phyloP scores from a whole-genome alignment of 805 yeast species.

The Maudiozyma pseudohumilis region DNA sequence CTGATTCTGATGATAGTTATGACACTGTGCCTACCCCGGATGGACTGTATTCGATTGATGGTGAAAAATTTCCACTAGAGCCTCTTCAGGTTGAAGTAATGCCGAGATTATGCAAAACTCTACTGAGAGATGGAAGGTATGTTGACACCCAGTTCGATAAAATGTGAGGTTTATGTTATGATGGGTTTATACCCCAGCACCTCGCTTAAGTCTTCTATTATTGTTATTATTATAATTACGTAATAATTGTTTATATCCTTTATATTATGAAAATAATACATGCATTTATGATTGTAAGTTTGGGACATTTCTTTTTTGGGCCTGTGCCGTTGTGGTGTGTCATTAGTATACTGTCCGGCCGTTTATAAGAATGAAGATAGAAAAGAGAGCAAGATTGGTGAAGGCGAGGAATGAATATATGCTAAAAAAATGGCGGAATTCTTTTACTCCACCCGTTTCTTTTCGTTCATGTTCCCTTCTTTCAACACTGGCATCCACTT shows the following conservation, averaged over 20 bases:
- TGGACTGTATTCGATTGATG: conserved; percentile 70
- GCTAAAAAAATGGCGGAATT: too few species aligned
- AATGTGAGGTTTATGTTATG: conserved; percentile 24
- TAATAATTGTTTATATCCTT: too few species aligned
- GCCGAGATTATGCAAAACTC: conserved; percentile 51
- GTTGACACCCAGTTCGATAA: conserved; percentile 42
- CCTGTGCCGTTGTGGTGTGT: too few species aligned
- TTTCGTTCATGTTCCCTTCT: neutral
- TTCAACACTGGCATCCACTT: conserved; percentile 34
- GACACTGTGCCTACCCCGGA: conserved; percentile 10
- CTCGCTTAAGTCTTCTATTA: neutral
- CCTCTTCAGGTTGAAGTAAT: conserved; percentile 79
- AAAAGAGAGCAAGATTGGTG: too few species aligned
- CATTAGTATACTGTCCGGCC: too few species aligned
- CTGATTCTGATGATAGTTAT: conserved; percentile 9
- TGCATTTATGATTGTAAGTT: conserved; percentile 4
- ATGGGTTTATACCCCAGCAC: too few species aligned
- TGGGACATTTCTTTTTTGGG: too few species aligned
- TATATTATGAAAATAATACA: conserved; percentile 2
- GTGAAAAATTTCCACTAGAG: conserved; percentile 71
- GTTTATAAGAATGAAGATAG: too few species aligned
- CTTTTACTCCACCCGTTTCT: too few species aligned
- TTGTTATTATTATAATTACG: too few species aligned
- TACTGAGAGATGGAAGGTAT: conserved; percentile 51
- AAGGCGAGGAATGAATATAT: too few species aligned